These are phyloP conservation scores for Cutaneotrichosporon mucoides DNA, from an alignment of 1,284 basidiomycete species.

Conservation along the genomic window DNA sequence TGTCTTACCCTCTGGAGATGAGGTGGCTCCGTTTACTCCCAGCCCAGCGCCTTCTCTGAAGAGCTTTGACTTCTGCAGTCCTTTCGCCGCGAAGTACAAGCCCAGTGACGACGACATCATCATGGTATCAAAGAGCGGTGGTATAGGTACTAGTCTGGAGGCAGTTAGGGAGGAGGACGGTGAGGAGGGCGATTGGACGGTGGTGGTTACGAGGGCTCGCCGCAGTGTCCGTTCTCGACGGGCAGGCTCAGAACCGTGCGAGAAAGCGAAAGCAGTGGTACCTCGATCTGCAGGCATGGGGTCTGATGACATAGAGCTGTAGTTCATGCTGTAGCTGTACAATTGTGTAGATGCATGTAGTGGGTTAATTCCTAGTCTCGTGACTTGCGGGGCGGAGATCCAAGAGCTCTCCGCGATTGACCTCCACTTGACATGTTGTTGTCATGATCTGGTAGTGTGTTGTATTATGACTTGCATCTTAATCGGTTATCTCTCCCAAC, in stretches of 20 bases:
- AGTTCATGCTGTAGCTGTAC: not conserved
- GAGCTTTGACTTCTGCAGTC: slow-evolving; percentile 43
- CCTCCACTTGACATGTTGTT: not conserved
- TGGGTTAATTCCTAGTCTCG: not conserved
- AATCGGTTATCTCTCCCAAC: not conserved
- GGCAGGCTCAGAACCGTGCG: slow-evolving; percentile 14
- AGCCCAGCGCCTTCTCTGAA: slow-evolving; percentile 24
- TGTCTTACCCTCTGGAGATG: slow-evolving; percentile 40
- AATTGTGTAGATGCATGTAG: not conserved
- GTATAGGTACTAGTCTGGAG: slow-evolving; percentile 6
- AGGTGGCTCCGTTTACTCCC: slow-evolving; percentile 30
- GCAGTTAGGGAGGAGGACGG: slow-evolving; percentile 16
- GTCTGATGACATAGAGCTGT: slow-evolving; percentile 15
- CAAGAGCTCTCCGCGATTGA: not conserved
- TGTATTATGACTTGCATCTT: too few relatives aligned
- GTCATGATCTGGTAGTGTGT: too few relatives aligned
- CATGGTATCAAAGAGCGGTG: slow-evolving; percentile 7
- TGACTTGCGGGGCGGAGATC: too few relatives aligned
- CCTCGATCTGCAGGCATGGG: not conserved
- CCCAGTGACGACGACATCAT: slow-evolving; percentile 15
- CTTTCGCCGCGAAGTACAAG: slow-evolving; percentile 26
- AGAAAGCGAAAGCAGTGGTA: slow-evolving; percentile 5
- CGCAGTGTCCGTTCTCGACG: slow-evolving; percentile 3
- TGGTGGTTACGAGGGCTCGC: not conserved
- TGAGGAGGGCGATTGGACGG: slow-evolving; percentile 18